Percentiles rank a stretch among this genome's conserved stretches.
Conservation (phyloP, 352 stramenopile species). For the Vaucheria bursata region DNA sequence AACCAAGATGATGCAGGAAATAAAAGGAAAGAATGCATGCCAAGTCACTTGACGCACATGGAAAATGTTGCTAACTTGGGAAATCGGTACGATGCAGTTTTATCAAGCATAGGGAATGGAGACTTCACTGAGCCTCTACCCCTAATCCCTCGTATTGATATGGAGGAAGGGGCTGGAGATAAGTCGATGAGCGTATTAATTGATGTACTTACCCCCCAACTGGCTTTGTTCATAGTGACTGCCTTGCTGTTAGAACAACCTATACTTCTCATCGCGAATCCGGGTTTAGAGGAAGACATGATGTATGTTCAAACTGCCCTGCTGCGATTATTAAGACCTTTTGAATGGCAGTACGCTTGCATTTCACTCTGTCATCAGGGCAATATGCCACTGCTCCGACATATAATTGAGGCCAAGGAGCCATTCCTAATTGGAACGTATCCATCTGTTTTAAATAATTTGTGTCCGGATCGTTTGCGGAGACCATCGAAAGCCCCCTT, state of each 20-base stretch:
- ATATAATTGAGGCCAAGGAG: slow-evolving; percentile 30
- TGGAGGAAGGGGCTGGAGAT: slow-evolving; percentile 17
- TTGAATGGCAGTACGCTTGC: slow-evolving; percentile 31
- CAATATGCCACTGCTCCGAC: slow-evolving; percentile 18
- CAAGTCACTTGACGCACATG: neutral
- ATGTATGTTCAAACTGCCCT: slow-evolving; percentile 32
- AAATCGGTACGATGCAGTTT: slow-evolving; percentile 5
- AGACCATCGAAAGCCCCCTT: no score
- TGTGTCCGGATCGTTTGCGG: neutral
- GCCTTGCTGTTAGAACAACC: slow-evolving; percentile 36
- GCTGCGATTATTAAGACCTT: slow-evolving; percentile 20
- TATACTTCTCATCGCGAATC: slow-evolving; percentile 24
- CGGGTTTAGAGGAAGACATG: slow-evolving; percentile 23
- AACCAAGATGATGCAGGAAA: neutral
- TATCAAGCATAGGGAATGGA: slow-evolving; percentile 16
- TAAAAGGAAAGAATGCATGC: neutral
- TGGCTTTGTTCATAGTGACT: slow-evolving; percentile 32
- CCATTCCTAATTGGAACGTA: slow-evolving; percentile 41
- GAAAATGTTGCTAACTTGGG: neutral
- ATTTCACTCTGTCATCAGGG: slow-evolving; percentile 19
- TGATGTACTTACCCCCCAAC: slow-evolving; percentile 24
- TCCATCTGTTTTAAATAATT: slow-evolving; percentile 23
- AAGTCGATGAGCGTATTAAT: slow-evolving; percentile 21
- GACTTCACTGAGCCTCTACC: slow-evolving; percentile 12
- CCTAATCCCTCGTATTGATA: slow-evolving; percentile 14